Percentiles rank a stretch among this genome's conserved stretches.
phyloP scores from a whole-genome alignment of 1,284 basidiomycete genomes.

The Apiotrichum mycotoxinovorans region DNA sequence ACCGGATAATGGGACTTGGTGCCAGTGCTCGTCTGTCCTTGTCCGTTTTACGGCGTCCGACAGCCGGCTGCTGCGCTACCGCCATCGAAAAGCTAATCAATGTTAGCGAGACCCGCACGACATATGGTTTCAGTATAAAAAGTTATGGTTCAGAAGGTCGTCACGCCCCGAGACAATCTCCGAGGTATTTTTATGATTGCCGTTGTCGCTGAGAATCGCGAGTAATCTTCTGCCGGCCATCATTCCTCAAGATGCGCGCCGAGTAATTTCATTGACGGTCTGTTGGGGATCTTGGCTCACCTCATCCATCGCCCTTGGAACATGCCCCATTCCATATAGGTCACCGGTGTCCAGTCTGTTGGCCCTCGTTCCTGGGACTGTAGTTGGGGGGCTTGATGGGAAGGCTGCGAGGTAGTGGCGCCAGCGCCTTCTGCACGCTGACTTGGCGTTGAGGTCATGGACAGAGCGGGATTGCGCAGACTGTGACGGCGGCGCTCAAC shows the following conservation, averaged over 20 bases:
- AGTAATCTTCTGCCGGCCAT: no score
- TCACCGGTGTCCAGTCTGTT: slow-evolving; percentile 2
- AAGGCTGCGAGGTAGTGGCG: background rate
- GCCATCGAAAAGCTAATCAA: slow-evolving; percentile 31
- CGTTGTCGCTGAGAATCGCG: no score
- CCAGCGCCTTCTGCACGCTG: background rate
- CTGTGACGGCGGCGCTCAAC: background rate
- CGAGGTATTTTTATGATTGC: no score
- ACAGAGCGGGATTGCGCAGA: background rate
- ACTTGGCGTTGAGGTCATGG: background rate
- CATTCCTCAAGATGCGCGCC: no score
- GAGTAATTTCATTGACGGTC: no score
- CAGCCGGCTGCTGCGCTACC: slow-evolving; percentile 32
- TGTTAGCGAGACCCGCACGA: no score
- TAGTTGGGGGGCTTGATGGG: background rate
- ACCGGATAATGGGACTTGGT: slow-evolving; percentile 29
- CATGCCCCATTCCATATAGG: slow-evolving; percentile 13
- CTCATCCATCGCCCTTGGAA: slow-evolving; percentile 30
- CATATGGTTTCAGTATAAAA: no score
- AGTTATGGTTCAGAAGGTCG: no score
- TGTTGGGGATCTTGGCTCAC: no score
- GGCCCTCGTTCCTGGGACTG: background rate
- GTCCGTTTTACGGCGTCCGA: slow-evolving; percentile 34
- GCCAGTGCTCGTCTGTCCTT: slow-evolving; percentile 26
- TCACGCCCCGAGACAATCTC: no score